These are phyloP conservation scores for Auricularia cornea DNA, from an alignment of 768 basidiomycete species.

Conservation along the genomic window DNA sequence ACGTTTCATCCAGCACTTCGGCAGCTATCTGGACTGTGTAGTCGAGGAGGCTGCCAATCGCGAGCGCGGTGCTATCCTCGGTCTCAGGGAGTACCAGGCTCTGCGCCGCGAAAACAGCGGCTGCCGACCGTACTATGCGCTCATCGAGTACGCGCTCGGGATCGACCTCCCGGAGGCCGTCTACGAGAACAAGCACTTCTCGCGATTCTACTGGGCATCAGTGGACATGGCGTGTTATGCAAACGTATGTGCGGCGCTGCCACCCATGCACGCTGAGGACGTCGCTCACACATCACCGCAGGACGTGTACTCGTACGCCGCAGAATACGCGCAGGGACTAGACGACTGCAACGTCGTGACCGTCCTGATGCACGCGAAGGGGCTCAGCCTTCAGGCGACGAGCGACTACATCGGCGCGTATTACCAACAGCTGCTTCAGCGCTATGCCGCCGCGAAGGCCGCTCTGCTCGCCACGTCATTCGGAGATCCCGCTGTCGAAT, in stretches of 20 bases:
- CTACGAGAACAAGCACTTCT: constrained; percentile 46
- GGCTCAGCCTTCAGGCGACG: constrained; percentile 27
- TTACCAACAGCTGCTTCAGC: constrained; percentile 21
- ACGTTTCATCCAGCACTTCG: constrained; percentile 45
- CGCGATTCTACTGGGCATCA: constrained; percentile 47
- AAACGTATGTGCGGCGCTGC: constrained; percentile 39
- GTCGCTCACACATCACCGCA: constrained; percentile 9
- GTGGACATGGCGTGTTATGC: constrained; percentile 63
- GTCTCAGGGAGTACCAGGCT: constrained; percentile 42
- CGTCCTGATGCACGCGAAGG: constrained; percentile 31
- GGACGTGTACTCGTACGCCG: constrained; percentile 34
- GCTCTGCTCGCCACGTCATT: constrained; percentile 36
- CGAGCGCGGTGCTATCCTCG: constrained; percentile 46
- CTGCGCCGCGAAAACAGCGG: constrained; percentile 66
- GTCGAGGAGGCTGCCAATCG: constrained; percentile 55
- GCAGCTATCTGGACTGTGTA: constrained; percentile 50
- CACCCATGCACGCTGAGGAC: too few species aligned
- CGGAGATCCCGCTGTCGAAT: constrained; percentile 49
- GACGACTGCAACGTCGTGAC: constrained; percentile 35
- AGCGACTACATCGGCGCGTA: constrained; percentile 30
- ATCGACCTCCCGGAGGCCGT: constrained; percentile 58
- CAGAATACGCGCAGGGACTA: constrained; percentile 32
- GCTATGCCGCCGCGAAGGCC: constrained; percentile 24
- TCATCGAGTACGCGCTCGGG: constrained; percentile 52
- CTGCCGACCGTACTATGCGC: constrained; percentile 51